Conservation (phyloP, 768 basidiomycete species). For the Xerocomellus dryophilus region DNA sequence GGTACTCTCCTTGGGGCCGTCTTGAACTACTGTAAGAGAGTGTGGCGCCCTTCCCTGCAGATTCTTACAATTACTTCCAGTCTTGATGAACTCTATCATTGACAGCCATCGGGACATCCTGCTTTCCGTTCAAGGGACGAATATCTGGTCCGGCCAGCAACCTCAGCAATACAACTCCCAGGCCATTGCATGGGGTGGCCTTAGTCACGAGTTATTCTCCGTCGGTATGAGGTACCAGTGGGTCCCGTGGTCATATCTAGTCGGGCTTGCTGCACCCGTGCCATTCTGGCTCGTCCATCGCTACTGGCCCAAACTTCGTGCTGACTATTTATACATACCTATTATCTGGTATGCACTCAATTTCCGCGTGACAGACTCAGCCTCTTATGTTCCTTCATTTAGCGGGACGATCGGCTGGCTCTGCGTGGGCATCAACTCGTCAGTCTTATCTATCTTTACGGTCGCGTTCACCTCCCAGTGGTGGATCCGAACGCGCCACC, state of each 20-base stretch:
- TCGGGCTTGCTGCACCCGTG: constrained; percentile 36
- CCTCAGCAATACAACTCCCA: constrained; percentile 31
- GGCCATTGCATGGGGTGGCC: constrained; percentile 41
- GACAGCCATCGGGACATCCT: constrained; percentile 48
- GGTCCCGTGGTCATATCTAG: constrained; percentile 37
- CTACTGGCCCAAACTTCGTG: constrained; percentile 32
- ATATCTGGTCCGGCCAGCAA: constrained; percentile 33
- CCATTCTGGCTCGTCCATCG: constrained; percentile 42
- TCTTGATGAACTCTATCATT: constrained; percentile 61
- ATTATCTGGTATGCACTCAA: constrained; percentile 24
- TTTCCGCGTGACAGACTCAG: not conserved
- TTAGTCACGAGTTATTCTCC: constrained; percentile 35
- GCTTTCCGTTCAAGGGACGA: constrained; percentile 52
- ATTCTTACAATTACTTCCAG: constrained; percentile 31
- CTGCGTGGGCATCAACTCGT: constrained; percentile 29
- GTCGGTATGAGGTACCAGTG: constrained; percentile 34
- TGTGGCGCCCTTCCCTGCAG: not conserved
- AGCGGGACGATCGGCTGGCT: constrained; percentile 21
- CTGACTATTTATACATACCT: constrained; percentile 31
- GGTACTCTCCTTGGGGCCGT: constrained; percentile 55
- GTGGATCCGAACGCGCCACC: constrained; percentile 36
- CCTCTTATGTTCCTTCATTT: constrained; percentile 5
- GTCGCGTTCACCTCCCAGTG: constrained; percentile 37
- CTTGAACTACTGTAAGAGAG: constrained; percentile 41
- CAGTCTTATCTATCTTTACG: constrained; percentile 9